Base-by-base conservation (phyloP, 2,329 filamentous ascomycete species). In the Arthrobotrys entomopaga region DNA sequence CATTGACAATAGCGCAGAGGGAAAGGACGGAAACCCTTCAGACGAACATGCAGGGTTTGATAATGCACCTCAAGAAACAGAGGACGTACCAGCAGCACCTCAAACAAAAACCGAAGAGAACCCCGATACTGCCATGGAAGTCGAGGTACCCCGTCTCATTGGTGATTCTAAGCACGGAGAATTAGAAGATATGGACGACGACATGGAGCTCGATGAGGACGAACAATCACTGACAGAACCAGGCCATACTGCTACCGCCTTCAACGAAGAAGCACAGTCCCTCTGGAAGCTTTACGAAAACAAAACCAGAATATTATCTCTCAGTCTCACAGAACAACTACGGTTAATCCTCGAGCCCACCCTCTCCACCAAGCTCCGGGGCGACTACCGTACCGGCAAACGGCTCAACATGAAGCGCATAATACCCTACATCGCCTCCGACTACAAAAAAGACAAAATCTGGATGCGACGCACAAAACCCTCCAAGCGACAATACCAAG, bases 391-490 rank as follows among this genome's bases (percentile, higher is more conserved):
- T 78, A 99, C 95, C 0, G 95, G 95, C 76, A 99, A 99, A 82
- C 90, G 95, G 0, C 91, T 99, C 79, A 99, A 98, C 82, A 97
- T 99, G 84, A 98, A 98, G 83, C 92, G 94, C 78, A 99, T 99
- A 82, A 99, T 99, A 79, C 95, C 96, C 0, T 99, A 99, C 83
- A 98, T 99, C 78, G 95, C 96, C 0, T 98, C 93, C 0, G 90
- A 91, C 80, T 99, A 97, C 86, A 98, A 97, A 85, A 91, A 95
- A 74, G 95, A 99, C 87, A 99, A 99, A 85, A 99, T 99, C 82
- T 99, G 95, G 95, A 96, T 99, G 90, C 91, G 96, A 13, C 89
- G 96, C 65, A 90, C 88, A 38, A 89, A 97, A 57, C 96, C 96
- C 0, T 94, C 90, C 42, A 98, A 98, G 83, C 90, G 96, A 46